phyloP scores from a whole-genome alignment of 2,329 filamentous ascomycete genomes.

The Phaeosphaeriaceae sp. region DNA sequence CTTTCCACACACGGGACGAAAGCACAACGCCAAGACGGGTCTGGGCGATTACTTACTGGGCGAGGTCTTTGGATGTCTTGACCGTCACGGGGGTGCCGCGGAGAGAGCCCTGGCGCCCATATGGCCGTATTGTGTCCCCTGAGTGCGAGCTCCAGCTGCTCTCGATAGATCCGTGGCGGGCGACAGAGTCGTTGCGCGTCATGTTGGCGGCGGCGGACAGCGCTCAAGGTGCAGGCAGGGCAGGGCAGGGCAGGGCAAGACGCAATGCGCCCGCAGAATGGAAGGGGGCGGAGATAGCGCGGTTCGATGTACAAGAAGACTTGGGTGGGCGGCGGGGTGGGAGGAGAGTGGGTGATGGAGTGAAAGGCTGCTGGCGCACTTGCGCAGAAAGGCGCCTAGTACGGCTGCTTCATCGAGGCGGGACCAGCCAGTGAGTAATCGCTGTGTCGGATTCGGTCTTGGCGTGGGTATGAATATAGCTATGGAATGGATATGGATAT shows the following conservation, averaged over 20 bases:
- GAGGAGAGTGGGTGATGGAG: slow-evolving; percentile 20
- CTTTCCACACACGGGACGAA: slow-evolving; percentile 13
- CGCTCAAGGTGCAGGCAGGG: slow-evolving; percentile 9
- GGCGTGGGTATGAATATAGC: slow-evolving; percentile 26
- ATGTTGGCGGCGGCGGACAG: slow-evolving; percentile 52
- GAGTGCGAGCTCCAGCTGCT: slow-evolving; percentile 72
- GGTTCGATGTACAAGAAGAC: neutral
- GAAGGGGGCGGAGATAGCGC: slow-evolving; percentile 9
- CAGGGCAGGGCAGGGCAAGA: slow-evolving; percentile 11
- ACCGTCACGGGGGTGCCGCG: slow-evolving; percentile 55
- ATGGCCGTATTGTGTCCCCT: slow-evolving; percentile 66
- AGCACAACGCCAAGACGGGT: slow-evolving; percentile 3
- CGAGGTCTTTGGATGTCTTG: slow-evolving; percentile 62
- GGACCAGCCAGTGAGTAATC: slow-evolving; percentile 12
- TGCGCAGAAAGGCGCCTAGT: slow-evolving; percentile 42
- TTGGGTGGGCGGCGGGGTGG: slow-evolving; percentile 20
- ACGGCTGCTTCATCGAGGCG: slow-evolving; percentile 49
- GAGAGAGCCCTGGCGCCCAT: slow-evolving; percentile 45
- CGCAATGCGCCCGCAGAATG: slow-evolving; percentile 23
- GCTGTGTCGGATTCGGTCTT: slow-evolving; percentile 8
- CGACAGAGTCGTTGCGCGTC: slow-evolving; percentile 69
- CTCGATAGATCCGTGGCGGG: slow-evolving; percentile 70
- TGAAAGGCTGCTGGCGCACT: slow-evolving; percentile 39
- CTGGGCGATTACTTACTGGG: slow-evolving; percentile 46
- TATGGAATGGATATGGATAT: neutral